Evolutionary conservation across 1,284 basidiomycete species (phyloP).

Genomic region (Heimioporus punctisporus): DNA sequence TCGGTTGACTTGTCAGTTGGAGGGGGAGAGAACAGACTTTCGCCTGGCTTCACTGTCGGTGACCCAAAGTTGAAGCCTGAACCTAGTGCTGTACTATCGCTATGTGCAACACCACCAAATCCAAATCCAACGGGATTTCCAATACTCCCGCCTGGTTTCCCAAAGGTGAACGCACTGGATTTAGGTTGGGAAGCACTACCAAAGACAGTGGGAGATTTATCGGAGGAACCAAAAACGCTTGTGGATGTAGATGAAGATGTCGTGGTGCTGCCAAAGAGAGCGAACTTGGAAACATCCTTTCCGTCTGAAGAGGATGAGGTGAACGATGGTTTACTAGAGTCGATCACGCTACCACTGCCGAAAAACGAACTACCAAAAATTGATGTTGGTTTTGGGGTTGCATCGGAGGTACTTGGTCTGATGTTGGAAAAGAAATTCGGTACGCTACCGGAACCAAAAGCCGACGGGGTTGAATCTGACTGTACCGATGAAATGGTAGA

Average conservation of each 20-base stretch:
- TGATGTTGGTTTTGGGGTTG: slow-evolving; percentile 20
- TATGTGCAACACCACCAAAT: slow-evolving; percentile 47
- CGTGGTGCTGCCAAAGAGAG: slow-evolving; percentile 21
- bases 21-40: slow-evolving; percentile 30
- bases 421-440: slow-evolving; percentile 25
- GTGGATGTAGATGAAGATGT: slow-evolving; percentile 13
- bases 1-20: slow-evolving; percentile 30
- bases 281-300: slow-evolving; percentile 14
- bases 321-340: slow-evolving; percentile 17
- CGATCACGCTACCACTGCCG: slow-evolving; percentile 4
- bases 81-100: slow-evolving; percentile 18
- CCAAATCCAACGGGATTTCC: slow-evolving; percentile 62
- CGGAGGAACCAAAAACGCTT: slow-evolving; percentile 21
- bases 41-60: slow-evolving; percentile 24
- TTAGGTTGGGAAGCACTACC: slow-evolving; percentile 31
- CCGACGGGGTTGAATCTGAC: slow-evolving; percentile 9
- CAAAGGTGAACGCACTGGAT: slow-evolving; percentile 25
- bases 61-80: slow-evolving; percentile 32
- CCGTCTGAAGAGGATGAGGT: slow-evolving; percentile 9
- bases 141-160: slow-evolving; percentile 45
- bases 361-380: slow-evolving; percentile 30
- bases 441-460: slow-evolving; percentile 16
- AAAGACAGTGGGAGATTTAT: slow-evolving; percentile 33
- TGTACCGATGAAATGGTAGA: slow-evolving; percentile 7
- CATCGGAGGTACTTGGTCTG: slow-evolving; percentile 22